These are phyloP conservation scores for Anthracocystis walkeri DNA, from an alignment of 1,284 basidiomycete species.

Conservation along the genomic window DNA sequence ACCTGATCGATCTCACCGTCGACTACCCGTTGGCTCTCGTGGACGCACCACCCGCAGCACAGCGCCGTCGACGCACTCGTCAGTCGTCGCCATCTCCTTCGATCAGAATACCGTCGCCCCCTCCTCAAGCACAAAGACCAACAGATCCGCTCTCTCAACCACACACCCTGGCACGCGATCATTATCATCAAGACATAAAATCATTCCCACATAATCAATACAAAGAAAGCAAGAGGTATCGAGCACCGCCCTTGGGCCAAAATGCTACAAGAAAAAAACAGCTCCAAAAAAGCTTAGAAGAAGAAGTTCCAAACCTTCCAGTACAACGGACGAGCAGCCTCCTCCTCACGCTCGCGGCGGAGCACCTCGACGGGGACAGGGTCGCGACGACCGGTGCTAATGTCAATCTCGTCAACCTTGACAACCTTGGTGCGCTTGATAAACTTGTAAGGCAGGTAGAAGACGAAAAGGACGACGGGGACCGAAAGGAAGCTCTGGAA, in stretches of 20 bases:
- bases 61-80: no score
- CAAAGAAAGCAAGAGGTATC: constrained; percentile 14
- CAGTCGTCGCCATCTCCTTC: no score
- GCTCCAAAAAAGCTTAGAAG: constrained; percentile 46
- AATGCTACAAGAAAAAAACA: not conserved
- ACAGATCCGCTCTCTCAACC: no score
- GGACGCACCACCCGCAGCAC: no score
- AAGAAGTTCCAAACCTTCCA: constrained; percentile 57
- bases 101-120: no score
- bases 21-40: no score
- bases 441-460: constrained; percentile 55
- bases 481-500: constrained; percentile 72
- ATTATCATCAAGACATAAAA: no score
- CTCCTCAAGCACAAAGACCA: no score
- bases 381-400: constrained; percentile 63
- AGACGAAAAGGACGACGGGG: constrained; percentile 51
- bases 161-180: no score
- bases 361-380: constrained; percentile 61
- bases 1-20: no score
- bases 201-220: not conserved
- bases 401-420: constrained; percentile 61
- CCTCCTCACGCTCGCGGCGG: constrained; percentile 64
- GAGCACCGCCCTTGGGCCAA: constrained; percentile 4
- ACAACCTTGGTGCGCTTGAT: constrained; percentile 48
- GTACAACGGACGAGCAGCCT: constrained; percentile 34